phyloP scores from a whole-genome alignment of 2,329 filamentous ascomycete species.

The Neonectria magnoliae region DNA sequence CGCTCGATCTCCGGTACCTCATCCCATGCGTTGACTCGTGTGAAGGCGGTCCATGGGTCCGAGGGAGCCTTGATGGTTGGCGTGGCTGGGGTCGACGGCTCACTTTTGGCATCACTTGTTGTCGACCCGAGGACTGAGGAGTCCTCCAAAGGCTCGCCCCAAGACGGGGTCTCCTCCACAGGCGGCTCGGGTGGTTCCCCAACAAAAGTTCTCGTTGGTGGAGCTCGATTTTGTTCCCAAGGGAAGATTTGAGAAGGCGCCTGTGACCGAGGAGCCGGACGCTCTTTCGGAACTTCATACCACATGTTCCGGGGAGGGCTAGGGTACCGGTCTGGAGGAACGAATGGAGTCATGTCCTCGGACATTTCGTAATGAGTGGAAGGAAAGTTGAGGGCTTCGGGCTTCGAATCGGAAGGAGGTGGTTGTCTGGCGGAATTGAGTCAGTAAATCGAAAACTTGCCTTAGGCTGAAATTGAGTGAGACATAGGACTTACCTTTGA shows the following conservation, averaged over 20 bases:
- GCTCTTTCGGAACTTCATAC: slow-evolving; percentile 79
- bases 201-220: slow-evolving; percentile 70
- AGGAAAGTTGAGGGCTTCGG: slow-evolving; percentile 88
- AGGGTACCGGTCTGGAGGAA: slow-evolving; percentile 80
- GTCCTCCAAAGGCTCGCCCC: slow-evolving; percentile 41
- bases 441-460: slow-evolving; percentile 20
- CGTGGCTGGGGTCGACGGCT: slow-evolving; percentile 59
- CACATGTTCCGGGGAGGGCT: slow-evolving; percentile 89
- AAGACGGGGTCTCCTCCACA: slow-evolving; percentile 38
- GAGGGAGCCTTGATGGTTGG: slow-evolving; percentile 59
- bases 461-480: background rate
- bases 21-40: slow-evolving; percentile 92
- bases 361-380: slow-evolving; percentile 85
- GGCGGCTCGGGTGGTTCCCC: slow-evolving; percentile 31
- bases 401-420: slow-evolving; percentile 73
- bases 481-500: slow-evolving; percentile 55
- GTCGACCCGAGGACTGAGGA: slow-evolving; percentile 49
- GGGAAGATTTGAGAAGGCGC: slow-evolving; percentile 82
- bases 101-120: slow-evolving; percentile 45
- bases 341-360: slow-evolving; percentile 76
- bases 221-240: slow-evolving; percentile 80
- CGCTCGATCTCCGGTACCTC: slow-evolving; percentile 86
- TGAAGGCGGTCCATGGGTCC: slow-evolving; percentile 77
- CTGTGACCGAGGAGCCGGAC: slow-evolving; percentile 63
- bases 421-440: slow-evolving; percentile 61